phyloP scores from a whole-genome alignment of 1,284 basidiomycete genomes.

The Gomphus bonarii region DNA sequence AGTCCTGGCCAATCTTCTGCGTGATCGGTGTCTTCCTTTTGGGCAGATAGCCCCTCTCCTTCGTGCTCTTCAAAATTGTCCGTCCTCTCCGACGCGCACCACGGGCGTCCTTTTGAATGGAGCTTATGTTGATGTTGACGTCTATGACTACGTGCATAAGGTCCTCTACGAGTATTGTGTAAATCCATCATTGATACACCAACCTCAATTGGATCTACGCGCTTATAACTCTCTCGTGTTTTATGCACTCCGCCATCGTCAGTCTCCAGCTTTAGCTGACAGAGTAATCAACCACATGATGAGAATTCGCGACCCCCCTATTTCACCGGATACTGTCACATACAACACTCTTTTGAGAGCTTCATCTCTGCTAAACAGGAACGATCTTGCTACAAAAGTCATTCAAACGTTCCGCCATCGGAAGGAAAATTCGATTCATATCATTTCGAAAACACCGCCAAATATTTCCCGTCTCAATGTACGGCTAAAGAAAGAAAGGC shows the following conservation, averaged over 20 bases:
- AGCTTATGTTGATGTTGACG: constrained; percentile 26
- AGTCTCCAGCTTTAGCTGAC: constrained; percentile 36
- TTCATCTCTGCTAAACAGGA: constrained; percentile 39
- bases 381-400: constrained; percentile 30
- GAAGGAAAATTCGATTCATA: neutral
- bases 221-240: constrained; percentile 55
- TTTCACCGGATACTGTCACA: constrained; percentile 37
- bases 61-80: constrained; percentile 7
- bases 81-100: neutral
- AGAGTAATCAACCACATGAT: constrained; percentile 46
- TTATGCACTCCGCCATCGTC: constrained; percentile 52
- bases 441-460: neutral
- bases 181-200: constrained; percentile 19
- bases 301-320: constrained; percentile 25
- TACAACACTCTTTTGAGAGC: constrained; percentile 49
- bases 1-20: constrained; percentile 5
- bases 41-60: constrained; percentile 3
- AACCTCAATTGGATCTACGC: constrained; percentile 25
- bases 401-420: constrained; percentile 5
- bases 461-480: neutral
- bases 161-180: constrained; percentile 39
- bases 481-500: neutral
- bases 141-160: constrained; percentile 45
- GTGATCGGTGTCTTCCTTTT: constrained; percentile 4
- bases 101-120: constrained; percentile 22